Conservation (phyloP, 768 basidiomycete genomes). For the Suillus subaureus region DNA sequence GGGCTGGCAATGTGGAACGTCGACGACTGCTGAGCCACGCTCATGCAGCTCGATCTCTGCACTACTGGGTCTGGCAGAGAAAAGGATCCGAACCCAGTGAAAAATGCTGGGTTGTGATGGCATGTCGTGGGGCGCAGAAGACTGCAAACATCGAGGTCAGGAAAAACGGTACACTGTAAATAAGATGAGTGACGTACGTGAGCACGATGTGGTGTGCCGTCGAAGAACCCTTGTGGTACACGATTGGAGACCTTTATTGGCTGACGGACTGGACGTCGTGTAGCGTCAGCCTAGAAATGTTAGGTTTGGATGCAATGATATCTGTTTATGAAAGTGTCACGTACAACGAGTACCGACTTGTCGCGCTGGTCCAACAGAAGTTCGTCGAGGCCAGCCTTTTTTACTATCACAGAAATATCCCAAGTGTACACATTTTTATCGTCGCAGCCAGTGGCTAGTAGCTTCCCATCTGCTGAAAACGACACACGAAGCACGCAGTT, state of each 20-base stretch:
- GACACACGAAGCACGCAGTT: accelerated
- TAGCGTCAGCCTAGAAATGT: neutral
- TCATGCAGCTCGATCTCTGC: neutral
- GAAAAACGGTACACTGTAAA: too few species aligned
- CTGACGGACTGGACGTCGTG: neutral
- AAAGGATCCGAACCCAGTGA: neutral
- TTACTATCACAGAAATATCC: neutral
- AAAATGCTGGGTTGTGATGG: too few species aligned
- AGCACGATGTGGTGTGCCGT: too few species aligned
- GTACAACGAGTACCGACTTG: neutral
- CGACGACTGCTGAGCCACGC: neutral
- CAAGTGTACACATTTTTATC: neutral
- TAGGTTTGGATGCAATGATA: neutral
- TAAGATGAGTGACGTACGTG: too few species aligned
- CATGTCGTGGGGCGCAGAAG: too few species aligned
- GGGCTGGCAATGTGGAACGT: neutral
- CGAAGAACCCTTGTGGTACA: neutral
- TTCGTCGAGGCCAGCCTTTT: neutral
- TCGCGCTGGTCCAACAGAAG: neutral
- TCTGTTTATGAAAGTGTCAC: neutral
- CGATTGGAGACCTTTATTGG: neutral
- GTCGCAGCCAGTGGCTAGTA: neutral
- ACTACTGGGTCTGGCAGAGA: neutral
- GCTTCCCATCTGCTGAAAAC: neutral
- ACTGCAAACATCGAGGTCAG: too few species aligned